A percentile compares a stretch with the other conserved stretches of the same genome.
Evolutionary conservation across 306 rosid species (phyloP).

Genomic region (Acacia confusa): DNA sequence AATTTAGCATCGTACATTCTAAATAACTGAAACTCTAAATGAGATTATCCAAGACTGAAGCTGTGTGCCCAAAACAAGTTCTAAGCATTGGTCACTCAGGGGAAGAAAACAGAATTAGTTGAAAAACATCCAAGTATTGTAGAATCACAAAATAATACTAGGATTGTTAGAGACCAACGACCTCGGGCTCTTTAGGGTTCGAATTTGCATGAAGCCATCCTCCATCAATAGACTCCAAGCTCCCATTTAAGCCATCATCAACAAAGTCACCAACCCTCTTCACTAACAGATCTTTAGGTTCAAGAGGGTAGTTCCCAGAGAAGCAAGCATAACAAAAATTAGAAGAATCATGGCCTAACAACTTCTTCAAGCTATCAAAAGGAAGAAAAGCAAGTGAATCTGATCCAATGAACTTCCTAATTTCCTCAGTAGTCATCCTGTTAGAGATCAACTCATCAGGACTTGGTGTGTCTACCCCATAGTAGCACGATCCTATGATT

Average conservation of each 20-base stretch:
- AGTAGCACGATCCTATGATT: constrained; percentile 73
- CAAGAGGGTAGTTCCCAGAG: constrained; percentile 77
- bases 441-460: constrained; percentile 78
- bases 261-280: constrained; percentile 68
- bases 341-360: constrained; percentile 46
- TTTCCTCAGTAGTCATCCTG: constrained; percentile 68
- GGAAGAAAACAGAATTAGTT: constrained; percentile 15
- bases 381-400: constrained; percentile 88
- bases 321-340: constrained; percentile 79
- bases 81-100: constrained; percentile 29
- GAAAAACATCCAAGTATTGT: constrained; percentile 39
- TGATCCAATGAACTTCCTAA: constrained; percentile 65
- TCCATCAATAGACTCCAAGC: constrained; percentile 60
- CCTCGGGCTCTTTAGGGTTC: constrained; percentile 28
- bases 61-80: not conserved
- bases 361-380: constrained; percentile 46
- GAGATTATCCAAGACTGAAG: constrained; percentile 24
- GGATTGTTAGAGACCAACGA: constrained; percentile 10
- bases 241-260: constrained; percentile 63
- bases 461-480: constrained; percentile 89
- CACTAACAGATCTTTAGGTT: constrained; percentile 55
- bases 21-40: constrained; percentile 26
- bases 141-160: constrained; percentile 25
- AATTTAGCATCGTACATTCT: constrained; percentile 21
- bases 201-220: constrained; percentile 58